A percentile compares a stretch with the other conserved stretches of the same genome.
Conservation (phyloP, 2,329 filamentous ascomycete genomes). For the Fusarium dlaminii region DNA sequence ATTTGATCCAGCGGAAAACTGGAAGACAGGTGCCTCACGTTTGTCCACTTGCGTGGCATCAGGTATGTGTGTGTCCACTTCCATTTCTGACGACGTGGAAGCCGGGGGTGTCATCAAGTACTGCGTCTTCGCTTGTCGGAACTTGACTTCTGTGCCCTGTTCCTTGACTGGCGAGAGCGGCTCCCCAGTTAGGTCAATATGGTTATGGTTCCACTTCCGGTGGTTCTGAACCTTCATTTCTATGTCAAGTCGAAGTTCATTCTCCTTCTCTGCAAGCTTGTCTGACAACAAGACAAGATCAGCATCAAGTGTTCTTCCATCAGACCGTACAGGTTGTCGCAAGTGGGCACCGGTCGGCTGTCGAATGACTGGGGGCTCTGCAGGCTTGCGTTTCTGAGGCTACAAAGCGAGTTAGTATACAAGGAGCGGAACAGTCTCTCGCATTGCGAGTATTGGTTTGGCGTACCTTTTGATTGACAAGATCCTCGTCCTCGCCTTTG, state of each 20-base stretch:
- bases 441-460: constrained; percentile 40
- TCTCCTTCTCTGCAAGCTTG: constrained; percentile 81
- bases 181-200: constrained; percentile 86
- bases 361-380: constrained; percentile 69
- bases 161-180: constrained; percentile 84
- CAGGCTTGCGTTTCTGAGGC: constrained; percentile 76
- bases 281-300: constrained; percentile 83
- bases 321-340: constrained; percentile 74
- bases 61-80: constrained; percentile 60
- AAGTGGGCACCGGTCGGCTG: constrained; percentile 71
- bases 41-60: constrained; percentile 55
- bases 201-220: constrained; percentile 89
- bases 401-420: constrained; percentile 54
- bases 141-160: constrained; percentile 67
- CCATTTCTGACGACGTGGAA: constrained; percentile 65
- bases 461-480: constrained; percentile 91
- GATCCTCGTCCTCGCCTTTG: constrained; percentile 91
- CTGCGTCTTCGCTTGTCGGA: constrained; percentile 77
- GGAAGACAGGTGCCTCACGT: constrained; percentile 51
- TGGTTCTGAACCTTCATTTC: constrained; percentile 89
- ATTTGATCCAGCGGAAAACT: constrained; percentile 56
- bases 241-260: constrained; percentile 82
- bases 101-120: constrained; percentile 74
- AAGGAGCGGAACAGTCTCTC: constrained; percentile 35
- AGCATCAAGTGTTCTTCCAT: constrained; percentile 77